Evolutionary conservation across 129 eudicot genomes (phyloP), one percentile per base, ranked within the genome.

Genomic region (Artemisia tridentata): DNA sequence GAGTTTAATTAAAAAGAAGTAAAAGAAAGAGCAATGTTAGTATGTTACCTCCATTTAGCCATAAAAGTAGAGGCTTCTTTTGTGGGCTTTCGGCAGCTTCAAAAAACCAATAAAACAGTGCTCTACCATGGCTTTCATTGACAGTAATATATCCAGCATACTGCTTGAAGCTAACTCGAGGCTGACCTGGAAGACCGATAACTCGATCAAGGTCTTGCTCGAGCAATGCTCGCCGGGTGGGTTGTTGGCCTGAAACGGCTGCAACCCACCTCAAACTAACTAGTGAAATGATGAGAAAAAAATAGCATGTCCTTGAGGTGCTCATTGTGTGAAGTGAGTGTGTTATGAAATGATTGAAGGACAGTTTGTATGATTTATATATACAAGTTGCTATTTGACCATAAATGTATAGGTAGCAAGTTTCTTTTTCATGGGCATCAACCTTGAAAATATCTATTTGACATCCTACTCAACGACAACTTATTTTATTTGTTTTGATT

Each of bases 91-190:
- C 49, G 4, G 52, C 68, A 41, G 98, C 95, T 68, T 92, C 98
- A 63, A 89, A 86, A 74, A 92, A 92, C 98, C 98, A 92, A 83
- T 92, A 92, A 68, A 92, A 92, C 83, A 92, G 81, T 75, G 98
- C 98, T 77, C 91, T 89, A 3, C 98, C 96, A 76, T 92, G 95
- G 65, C 71, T 89, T 75, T 85, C 86, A 69, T 92, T 87, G 1
- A 92, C 98, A 2, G 92, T 89, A 25, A 92, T 84, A 66, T 92
- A 92, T 0, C 98, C 98, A 0, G 98, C 83, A 74, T 89, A 92
- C 21, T 92, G 98, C 69, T 73, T 72, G 72, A 92, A 92, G 49
- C 72, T 78, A 58, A 92, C 95, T 25, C 38, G 55, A 7, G 95
- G 96, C 70, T 89, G 95, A 2, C 98, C 95, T 0, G 98, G 98